Base-by-base conservation (phyloP, 139 green algal species). In the Chlamydomonas incerta region DNA sequence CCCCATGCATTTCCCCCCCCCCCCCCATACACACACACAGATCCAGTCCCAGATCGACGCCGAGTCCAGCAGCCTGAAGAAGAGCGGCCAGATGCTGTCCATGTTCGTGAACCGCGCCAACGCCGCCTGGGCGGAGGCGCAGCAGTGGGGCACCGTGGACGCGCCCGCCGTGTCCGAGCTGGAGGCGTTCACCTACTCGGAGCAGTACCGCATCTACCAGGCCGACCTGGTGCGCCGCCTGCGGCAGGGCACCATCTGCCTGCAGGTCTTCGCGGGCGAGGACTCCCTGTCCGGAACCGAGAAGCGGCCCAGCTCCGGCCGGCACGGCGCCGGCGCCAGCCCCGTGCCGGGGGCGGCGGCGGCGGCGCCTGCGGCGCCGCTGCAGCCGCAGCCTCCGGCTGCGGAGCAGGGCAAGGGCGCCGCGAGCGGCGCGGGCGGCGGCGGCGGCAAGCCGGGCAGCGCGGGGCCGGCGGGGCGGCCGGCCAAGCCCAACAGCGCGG, bases 191-290 rank as follows among this genome's bases (percentile, higher is more conserved):
- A 57, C n/a, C 50, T 76, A 77, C 80, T 60, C 50, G 50, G 80
- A 85, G 50, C 80, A 85, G 80, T 85, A 77, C 67, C 29, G 80
- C 17, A 85, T 85, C 52, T 85, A 85, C 47, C 80, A 76, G 66
- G 80, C 80, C 24, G 80, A 85, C 62, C 80, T 85, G 24, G 67
- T 85, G 37, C 65, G 80, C 33, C 41, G 80, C 33, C 37, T 85
- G 31, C 80, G 80, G 26, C 80, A 85, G 80, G 80, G 66, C 35
- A 75, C 63, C 3, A 74, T 83, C 37, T 83, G 77, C 65, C 41
- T 83, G 20, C 77, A 83, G 77, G 46, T 83, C 13, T 83, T 83
- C 31, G 77, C 77, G 10, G 77, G 77, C 0, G 77, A 83, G 6
- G 77, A 83, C n/a, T n/a, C 29, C n/a, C 47, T 83, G 77, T 6